phyloP scores from a whole-genome alignment of 768 basidiomycete species.

The Phanerochaete sordida region DNA sequence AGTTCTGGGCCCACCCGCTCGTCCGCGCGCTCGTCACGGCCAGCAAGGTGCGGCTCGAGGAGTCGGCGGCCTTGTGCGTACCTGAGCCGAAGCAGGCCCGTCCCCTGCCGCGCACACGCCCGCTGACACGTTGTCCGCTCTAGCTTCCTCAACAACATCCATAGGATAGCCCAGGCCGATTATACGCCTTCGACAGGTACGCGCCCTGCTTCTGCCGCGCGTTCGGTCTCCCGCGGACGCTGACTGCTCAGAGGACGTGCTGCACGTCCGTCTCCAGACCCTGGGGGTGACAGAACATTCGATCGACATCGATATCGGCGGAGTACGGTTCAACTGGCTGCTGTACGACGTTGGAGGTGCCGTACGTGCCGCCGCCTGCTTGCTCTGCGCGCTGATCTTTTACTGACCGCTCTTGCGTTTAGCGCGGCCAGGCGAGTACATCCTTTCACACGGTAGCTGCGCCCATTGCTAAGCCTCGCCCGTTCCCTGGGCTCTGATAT shows the following conservation, averaged over 20 bases:
- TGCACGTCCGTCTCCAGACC: slow-evolving; percentile 78
- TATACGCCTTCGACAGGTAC: slow-evolving; percentile 71
- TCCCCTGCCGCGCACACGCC: background rate
- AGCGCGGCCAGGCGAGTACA: slow-evolving; percentile 59
- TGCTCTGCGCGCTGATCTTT: background rate
- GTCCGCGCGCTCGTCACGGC: slow-evolving; percentile 54
- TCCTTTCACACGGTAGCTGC: slow-evolving; percentile 10
- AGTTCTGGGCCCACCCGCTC: slow-evolving; percentile 68
- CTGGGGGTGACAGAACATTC: slow-evolving; percentile 76
- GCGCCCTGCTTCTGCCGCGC: slow-evolving; percentile 4
- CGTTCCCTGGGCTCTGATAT: background rate
- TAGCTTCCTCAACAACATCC: slow-evolving; percentile 68
- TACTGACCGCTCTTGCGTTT: slow-evolving; percentile 12
- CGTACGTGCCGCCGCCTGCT: slow-evolving; percentile 38
- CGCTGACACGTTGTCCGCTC: background rate
- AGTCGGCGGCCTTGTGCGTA: slow-evolving; percentile 72
- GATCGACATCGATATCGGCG: slow-evolving; percentile 63
- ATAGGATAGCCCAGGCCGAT: slow-evolving; percentile 62
- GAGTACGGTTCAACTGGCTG: slow-evolving; percentile 67
- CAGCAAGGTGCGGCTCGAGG: slow-evolving; percentile 65
- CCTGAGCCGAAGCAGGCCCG: slow-evolving; percentile 2
- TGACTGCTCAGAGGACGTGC: slow-evolving; percentile 57
- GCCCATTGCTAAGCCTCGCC: background rate
- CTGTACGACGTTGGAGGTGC: slow-evolving; percentile 85
- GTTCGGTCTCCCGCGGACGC: background rate